phyloP scores from a whole-genome alignment of 2,329 filamentous ascomycete genomes.

The Pseudogymnoascus destructans region DNA sequence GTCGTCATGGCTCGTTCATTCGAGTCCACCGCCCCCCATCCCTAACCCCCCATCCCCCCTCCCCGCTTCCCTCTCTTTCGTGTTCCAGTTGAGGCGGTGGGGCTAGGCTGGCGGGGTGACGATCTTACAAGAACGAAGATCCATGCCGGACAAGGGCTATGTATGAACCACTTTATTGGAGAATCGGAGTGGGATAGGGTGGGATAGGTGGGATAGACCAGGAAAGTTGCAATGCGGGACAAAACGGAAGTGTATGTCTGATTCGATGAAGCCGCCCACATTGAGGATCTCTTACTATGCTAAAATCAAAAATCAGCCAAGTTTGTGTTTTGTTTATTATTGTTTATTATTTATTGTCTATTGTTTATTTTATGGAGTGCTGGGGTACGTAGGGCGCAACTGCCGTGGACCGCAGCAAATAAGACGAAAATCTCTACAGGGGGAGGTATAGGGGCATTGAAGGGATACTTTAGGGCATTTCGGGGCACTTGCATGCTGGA shows the following conservation, averaged over 20 bases:
- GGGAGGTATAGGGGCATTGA: not conserved
- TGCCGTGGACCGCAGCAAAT: not conserved
- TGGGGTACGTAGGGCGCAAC: not conserved
- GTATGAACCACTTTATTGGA: not conserved
- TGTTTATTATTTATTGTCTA: not conserved
- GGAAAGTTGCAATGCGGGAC: not conserved
- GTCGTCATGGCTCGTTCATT: not conserved
- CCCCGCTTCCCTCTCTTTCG: not conserved
- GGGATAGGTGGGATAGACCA: not conserved
- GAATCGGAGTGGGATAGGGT: not conserved
- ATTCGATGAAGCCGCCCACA: not conserved
- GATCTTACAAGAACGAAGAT: not conserved
- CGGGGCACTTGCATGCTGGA: not conserved
- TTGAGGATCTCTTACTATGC: not conserved
- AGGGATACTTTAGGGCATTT: not conserved
- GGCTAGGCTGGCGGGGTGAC: not conserved
- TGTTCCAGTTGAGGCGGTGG: conserved; percentile 3
- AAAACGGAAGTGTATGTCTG: not conserved
- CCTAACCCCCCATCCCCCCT: not conserved
- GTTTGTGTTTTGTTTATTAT: not conserved
- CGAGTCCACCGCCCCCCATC: not conserved
- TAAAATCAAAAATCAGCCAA: not conserved
- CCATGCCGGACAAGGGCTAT: not conserved
- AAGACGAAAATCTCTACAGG: not conserved
- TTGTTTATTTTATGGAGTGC: not conserved